Base-by-base conservation (phyloP, 352 stramenopile genomes). In the Phytophthora capsici region DNA sequence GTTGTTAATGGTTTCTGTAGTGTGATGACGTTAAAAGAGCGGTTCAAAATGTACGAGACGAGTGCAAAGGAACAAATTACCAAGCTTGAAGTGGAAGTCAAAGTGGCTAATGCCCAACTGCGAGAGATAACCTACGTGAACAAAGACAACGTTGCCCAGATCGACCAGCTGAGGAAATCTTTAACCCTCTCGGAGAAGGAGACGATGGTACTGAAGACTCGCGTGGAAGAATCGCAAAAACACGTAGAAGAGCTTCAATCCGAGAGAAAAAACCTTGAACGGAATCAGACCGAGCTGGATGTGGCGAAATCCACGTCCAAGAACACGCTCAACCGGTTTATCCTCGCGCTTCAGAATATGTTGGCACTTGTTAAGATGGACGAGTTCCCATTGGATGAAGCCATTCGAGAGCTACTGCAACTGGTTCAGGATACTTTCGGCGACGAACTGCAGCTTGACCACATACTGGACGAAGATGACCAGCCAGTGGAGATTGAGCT, bases 51-150 rank as follows among this genome's bases (percentile, higher is more conserved):
- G 50, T 90, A 90, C 51, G 86, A 94, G 20, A 71, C 89, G 19
- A 88, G 58, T 38, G 79, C 84, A 4, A 93, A 91, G 51, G 84
- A 92, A 12, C 84, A 93, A 45, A 77, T 91, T n/a, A 89, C 78
- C 0, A 92, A 90, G 45, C 67, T 94, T 0, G 84, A 93, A 37
- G 80, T 93, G n/a, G 84, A 94, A 68, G 69, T 95, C 38, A 91
- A 90, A 34, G 84, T 92, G 12, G 78, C 81, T 8, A 83, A 66
- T 19, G 78, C 84, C 0, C 85, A 94, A 56, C 61, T 95, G 0
- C 82, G 84, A 2, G 85, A 95, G 58, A 79, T 90, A 30, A 86
- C 84, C 12, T 91, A 90, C 47, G 77, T 84, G 30, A 92, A 89
- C 45, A 80, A 83, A 7, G 86, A 92, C 57, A 91, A 93, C 37